Evolutionary conservation across 768 basidiomycete genomes (phyloP), one percentile per base, ranked within the genome.

Genomic region (Stropharia rugosoannulata): DNA sequence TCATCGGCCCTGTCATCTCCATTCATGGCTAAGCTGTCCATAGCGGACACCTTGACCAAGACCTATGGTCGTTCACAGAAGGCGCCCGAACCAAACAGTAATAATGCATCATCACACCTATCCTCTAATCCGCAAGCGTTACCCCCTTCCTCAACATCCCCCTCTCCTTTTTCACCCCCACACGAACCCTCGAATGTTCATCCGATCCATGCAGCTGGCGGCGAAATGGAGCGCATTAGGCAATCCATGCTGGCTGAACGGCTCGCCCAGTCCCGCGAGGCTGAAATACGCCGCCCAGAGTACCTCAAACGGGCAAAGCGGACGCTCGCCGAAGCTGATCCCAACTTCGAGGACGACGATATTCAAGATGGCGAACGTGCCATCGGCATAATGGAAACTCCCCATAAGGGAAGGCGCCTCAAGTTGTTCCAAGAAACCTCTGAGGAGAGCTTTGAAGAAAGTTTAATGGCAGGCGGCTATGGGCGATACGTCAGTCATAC

Each of bases 401-500:
- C 90, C 0, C 68, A 76, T 52, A 90, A 87, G 70, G 90, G 90
- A 1, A 76, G 90, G 54, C 76, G 89, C 49, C 73, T 91, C 36
- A 85, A 83, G 60, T 68, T 93, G 39, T 92, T 91, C 68, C 89
- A 90, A 67, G 88, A 90, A 70, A 90, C 89, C 0, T 87, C 86
- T 4, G 88, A 89, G 44, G 88, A 89, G 69, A 91, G 89, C 63
- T 91, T 92, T 62, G 90, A 92, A 63, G 89, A 92, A 70, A 88
- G 88, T 61, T 68, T 91, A 40, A 89, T 90, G 82, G 89, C 88
- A 16, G 88, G 89, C 29, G 89, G 90, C 7, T 91, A 91, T 68
- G 87, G 85, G 1, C 80, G 80, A 58, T 91, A 90, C 68, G 89
- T 86, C 67, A 69, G 84, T 73, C 27, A 1, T 46, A 45, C n/a